Evolutionary conservation across 306 rosid species (phyloP), one percentile per base, ranked within the genome.

Genomic region (Coriaria nepalensis): DNA sequence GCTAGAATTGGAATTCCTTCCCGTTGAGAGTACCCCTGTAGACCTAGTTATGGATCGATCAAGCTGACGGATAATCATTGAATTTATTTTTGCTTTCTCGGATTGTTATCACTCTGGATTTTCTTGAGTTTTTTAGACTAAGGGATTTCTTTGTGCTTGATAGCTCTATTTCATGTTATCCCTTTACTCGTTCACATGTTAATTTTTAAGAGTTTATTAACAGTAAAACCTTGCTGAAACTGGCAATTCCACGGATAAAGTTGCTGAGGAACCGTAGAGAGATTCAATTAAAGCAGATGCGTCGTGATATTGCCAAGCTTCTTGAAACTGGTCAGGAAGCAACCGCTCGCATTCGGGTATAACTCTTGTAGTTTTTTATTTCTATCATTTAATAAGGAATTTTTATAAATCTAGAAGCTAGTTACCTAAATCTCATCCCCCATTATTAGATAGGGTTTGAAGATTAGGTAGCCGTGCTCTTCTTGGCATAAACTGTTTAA

Each of bases 261-360:
- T 61, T 90, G 66, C 63, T 84, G 67, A 68, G 95, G 71, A 90
- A 90, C 73, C 78, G 87, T 65, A 75, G 95, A 64, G 97, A 85
- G 63, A 68, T 67, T 67, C 97, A 84, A 66, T 41, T 90, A 42
- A 90, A 63, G 75, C 90, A 84, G 71, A 90, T 85, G 97, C 82
- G 97, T 8, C 86, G 92, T 3, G 95, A 85, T 20, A 85, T 90
- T 63, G 94, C 94, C 65, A 90, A 90, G 81, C 84, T 90, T 59
- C 97, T 90, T 64, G 95, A 85, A 73, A 84, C 95, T 53, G 94
- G 97, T 45, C 97, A 90, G 68, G 95, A 90, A 72, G 97, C 97
- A 66, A 90, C 97, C 2, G 97, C 97, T 64, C 88, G 95, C 5
- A 81, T 90, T 42, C 74, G 97, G 78, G 95, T 90, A 76, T 36